Conservation (phyloP, 495 filamentous ascomycete genomes). For the Lasiosphaeria hispida region DNA sequence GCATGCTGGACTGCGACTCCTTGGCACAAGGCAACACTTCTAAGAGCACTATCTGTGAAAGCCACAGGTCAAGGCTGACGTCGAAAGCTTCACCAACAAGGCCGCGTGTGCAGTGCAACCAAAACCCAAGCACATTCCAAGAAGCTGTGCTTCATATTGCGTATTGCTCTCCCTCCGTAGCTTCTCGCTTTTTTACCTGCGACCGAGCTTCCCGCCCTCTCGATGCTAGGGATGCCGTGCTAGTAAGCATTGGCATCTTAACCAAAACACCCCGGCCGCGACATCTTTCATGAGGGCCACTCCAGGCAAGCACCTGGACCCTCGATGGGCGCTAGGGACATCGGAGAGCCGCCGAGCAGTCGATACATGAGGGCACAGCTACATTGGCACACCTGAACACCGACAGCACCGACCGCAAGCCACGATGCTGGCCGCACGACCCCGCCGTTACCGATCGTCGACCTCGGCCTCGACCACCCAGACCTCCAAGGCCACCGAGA, state of each 20-base stretch:
- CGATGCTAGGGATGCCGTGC: neutral
- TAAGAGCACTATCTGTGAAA: no score
- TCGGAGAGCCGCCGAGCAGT: constrained; percentile 7
- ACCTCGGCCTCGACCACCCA: constrained; percentile 57
- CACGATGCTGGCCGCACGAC: constrained; percentile 43
- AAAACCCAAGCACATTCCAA: no score
- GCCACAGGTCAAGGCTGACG: no score
- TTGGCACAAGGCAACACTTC: no score
- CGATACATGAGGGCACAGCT: constrained; percentile 26
- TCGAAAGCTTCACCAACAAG: no score
- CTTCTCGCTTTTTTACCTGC: no score
- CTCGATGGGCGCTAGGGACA: constrained; percentile 30
- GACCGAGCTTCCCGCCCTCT: no score
- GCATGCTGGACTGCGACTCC: neutral
- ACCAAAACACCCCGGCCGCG: neutral
- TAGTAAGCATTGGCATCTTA: neutral
- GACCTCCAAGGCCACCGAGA: constrained; percentile 55
- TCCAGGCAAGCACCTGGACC: constrained; percentile 21
- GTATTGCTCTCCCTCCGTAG: no score
- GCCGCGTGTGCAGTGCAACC: no score
- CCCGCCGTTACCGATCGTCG: constrained; percentile 59
- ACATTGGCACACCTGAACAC: constrained; percentile 10
- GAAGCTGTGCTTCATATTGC: no score
- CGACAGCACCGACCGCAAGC: neutral
- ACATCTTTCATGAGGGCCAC: constrained; percentile 24